Evolutionary conservation across 805 yeast species (phyloP), one percentile per base, ranked within the genome.

Genomic region (Candida awuae): DNA sequence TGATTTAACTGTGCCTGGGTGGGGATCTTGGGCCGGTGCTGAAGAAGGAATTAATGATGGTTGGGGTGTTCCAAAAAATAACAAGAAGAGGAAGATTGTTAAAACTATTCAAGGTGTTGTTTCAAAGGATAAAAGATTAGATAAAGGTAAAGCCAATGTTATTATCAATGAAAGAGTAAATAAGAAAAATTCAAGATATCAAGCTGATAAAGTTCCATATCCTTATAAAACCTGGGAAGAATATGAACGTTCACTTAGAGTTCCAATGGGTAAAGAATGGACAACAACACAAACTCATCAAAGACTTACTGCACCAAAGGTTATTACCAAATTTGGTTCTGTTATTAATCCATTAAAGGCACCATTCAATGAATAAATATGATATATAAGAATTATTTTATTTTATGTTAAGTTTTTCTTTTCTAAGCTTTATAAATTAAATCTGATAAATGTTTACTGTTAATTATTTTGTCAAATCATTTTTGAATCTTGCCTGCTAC

Each of bases 181-280:
- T 61, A 88, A 90, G 66, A 85, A 83, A 70, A 80, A 79, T 54
- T 65, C 77, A 54, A 87, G 85, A 62, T 92, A 85, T 63, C 87
- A 80, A 59, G 82, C 96, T 2, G 71, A 79, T 29, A 77, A 81
- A n/a, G 95, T 92, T 34, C 97, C 97, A 20, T 90, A 80, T 73
- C 97, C 97, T 43, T 92, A 72, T 59, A 97, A 92, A 64, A 81
- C 80, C 44, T 73, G 80, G 57, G 97, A 87, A 57, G 97, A 92
- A 63, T 92, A 92, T 60, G 98, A 92, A 62, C 75, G 95, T 56
- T 78, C 95, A 5, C 67, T 92, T 54, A 75, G 95, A 56, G 81
- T 86, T 86, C 97, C 97, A n/a, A 67, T 92, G 44, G 97, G 97
- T 19, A 94, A 84, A 60, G 95, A 92, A 62, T 92, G 97, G 97